phyloP scores from a whole-genome alignment of 2,329 filamentous ascomycete genomes.

The Ascochyta lentis region DNA sequence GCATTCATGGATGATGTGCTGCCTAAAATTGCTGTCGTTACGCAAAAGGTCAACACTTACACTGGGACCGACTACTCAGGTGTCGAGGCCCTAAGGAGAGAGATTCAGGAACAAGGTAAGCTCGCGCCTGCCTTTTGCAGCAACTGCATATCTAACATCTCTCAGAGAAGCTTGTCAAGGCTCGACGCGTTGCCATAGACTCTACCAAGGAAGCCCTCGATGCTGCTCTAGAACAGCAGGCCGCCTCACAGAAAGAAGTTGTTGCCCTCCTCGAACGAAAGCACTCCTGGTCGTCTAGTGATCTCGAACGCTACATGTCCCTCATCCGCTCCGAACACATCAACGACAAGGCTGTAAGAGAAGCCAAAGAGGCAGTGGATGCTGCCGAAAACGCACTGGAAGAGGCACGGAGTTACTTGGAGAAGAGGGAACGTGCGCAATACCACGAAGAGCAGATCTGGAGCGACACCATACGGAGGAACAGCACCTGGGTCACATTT shows the following conservation, averaged over 20 bases:
- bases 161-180: constrained; percentile 64
- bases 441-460: constrained; percentile 99
- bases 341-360: constrained; percentile 82
- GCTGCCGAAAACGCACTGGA: constrained; percentile 81
- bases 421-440: constrained; percentile 81
- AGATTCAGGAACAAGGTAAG: constrained; percentile 72
- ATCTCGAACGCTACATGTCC: constrained; percentile 92
- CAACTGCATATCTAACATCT: constrained; percentile 14
- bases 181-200: constrained; percentile 68
- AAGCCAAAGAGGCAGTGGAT: constrained; percentile 74
- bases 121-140: background rate
- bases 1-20: constrained; percentile 88
- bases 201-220: constrained; percentile 78
- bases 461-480: constrained; percentile 95
- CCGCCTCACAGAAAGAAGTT: constrained; percentile 92
- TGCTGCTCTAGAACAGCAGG: constrained; percentile 80
- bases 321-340: constrained; percentile 92
- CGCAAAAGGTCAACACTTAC: constrained; percentile 88
- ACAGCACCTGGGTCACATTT: constrained; percentile 98
- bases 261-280: constrained; percentile 93
- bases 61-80: constrained; percentile 86
- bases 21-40: constrained; percentile 81
- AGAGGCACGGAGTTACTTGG: constrained; percentile 75
- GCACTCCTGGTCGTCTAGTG: constrained; percentile 83
- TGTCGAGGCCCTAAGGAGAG: constrained; percentile 83